phyloP scores from a whole-genome alignment of 2,329 filamentous ascomycete genomes.

The Colletotrichum zoysiae region DNA sequence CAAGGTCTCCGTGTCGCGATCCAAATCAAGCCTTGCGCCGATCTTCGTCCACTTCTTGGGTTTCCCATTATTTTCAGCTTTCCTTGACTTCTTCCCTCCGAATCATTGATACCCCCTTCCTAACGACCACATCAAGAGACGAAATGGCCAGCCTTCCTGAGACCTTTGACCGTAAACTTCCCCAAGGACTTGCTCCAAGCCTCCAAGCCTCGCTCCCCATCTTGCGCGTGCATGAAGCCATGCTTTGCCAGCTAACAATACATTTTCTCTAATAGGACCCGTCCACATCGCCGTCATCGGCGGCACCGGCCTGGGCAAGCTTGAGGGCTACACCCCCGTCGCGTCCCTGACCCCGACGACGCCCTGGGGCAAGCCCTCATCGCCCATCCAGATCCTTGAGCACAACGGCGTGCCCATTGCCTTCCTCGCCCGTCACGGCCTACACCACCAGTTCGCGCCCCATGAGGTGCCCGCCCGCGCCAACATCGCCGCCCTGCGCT shows the following conservation, averaged over 20 bases:
- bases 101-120: constrained; percentile 1
- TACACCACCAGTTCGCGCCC: constrained; percentile 88
- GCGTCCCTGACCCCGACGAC: constrained; percentile 82
- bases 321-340: constrained; percentile 88
- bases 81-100: neutral
- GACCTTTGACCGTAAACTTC: constrained; percentile 67
- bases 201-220: neutral
- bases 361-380: constrained; percentile 86
- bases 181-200: constrained; percentile 13
- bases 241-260: constrained; percentile 5
- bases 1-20: neutral
- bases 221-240: constrained; percentile 5
- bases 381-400: constrained; percentile 86
- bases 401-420: constrained; percentile 87
- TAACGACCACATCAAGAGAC: constrained; percentile 7
- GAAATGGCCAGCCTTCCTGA: constrained; percentile 67
- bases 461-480: constrained; percentile 95
- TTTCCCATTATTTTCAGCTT: neutral
- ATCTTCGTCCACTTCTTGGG: neutral
- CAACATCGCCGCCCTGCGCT: constrained; percentile 97
- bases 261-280: constrained; percentile 60
- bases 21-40: neutral
- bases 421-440: constrained; percentile 93
- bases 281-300: constrained; percentile 91
- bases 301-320: constrained; percentile 90